phyloP scores from a whole-genome alignment of 139 green algal genomes.

The Micromonas commoda region DNA sequence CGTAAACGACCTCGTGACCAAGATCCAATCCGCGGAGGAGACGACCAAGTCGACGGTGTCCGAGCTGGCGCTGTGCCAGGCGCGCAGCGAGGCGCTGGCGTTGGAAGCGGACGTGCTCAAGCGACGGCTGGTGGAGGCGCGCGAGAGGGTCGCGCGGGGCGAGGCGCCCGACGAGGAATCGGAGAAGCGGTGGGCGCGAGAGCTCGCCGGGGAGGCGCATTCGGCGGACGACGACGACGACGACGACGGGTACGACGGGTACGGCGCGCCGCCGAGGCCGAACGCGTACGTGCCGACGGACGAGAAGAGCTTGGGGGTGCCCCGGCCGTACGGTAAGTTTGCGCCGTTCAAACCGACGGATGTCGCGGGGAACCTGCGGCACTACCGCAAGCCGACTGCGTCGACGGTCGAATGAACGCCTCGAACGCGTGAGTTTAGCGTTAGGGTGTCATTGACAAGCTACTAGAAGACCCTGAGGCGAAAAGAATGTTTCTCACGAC shows the following conservation, averaged over 20 bases:
- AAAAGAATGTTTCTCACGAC: too few relatives aligned
- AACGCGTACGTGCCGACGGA: constrained; percentile 82
- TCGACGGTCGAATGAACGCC: constrained; percentile 41
- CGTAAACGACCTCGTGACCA: too few relatives aligned
- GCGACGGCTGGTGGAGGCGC: constrained; percentile 38
- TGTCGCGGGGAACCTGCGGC: constrained; percentile 62
- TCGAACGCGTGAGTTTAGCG: too few relatives aligned
- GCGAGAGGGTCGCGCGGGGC: constrained; percentile 40
- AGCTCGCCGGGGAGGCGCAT: not conserved
- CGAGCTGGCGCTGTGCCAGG: constrained; percentile 81
- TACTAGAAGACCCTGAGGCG: too few relatives aligned
- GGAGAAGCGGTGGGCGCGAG: not conserved
- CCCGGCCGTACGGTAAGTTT: constrained; percentile 70
- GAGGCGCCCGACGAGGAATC: constrained; percentile 46
- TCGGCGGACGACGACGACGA: constrained; percentile 20
- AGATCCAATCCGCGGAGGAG: too few relatives aligned
- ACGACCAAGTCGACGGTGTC: constrained; percentile 78
- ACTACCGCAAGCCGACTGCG: constrained; percentile 59
- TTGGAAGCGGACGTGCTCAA: constrained; percentile 52
- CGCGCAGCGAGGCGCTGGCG: constrained; percentile 31
- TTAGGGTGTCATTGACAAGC: too few relatives aligned
- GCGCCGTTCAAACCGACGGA: constrained; percentile 72
- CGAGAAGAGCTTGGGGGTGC: constrained; percentile 54
- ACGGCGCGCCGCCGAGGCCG: constrained; percentile 53
- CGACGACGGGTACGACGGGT: not conserved